Evolutionary conservation across 2,329 filamentous ascomycete genomes (phyloP).

Genomic region (Xylariales sp.): DNA sequence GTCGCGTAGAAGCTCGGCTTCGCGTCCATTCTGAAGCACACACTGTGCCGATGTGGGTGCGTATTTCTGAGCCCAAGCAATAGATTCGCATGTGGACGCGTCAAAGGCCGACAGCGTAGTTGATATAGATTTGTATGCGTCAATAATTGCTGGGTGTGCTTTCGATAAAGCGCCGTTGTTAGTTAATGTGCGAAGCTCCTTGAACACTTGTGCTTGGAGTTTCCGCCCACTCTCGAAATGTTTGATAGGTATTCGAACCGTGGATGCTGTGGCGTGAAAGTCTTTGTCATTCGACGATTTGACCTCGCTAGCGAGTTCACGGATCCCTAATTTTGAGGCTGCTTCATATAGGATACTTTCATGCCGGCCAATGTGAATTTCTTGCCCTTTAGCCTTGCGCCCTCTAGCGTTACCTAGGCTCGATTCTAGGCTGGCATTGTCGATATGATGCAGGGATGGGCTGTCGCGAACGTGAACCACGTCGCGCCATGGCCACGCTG

Average conservation of each 20-base stretch:
- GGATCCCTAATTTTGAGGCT: slow-evolving; percentile 55
- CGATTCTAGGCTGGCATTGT: background rate
- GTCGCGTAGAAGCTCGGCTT: slow-evolving; percentile 77
- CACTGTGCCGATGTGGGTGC: slow-evolving; percentile 75
- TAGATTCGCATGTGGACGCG: slow-evolving; percentile 76
- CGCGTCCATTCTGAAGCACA: slow-evolving; percentile 79
- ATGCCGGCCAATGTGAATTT: slow-evolving; percentile 53
- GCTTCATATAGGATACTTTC: slow-evolving; percentile 58
- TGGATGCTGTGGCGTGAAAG: slow-evolving; percentile 58
- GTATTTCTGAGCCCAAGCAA: slow-evolving; percentile 87
- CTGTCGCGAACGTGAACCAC: slow-evolving; percentile 72
- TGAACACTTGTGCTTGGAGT: slow-evolving; percentile 61
- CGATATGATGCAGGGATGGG: slow-evolving; percentile 1
- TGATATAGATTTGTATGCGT: slow-evolving; percentile 70
- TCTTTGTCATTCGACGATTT: slow-evolving; percentile 53
- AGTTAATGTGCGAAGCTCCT: slow-evolving; percentile 56
- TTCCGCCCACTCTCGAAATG: slow-evolving; percentile 69
- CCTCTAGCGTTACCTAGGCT: slow-evolving; percentile 21
- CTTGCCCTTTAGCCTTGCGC: slow-evolving; percentile 64
- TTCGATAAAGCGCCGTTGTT: slow-evolving; percentile 31
- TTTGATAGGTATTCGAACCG: slow-evolving; percentile 65
- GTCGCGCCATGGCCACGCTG: slow-evolving; percentile 77
- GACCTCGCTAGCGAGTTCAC: slow-evolving; percentile 49
- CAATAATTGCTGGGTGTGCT: slow-evolving; percentile 68
- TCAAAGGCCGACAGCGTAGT: slow-evolving; percentile 82